A percentile compares a stretch with the other conserved stretches of the same genome.
phyloP scores from a whole-genome alignment of 768 basidiomycete genomes.

The Suillus americanus region DNA sequence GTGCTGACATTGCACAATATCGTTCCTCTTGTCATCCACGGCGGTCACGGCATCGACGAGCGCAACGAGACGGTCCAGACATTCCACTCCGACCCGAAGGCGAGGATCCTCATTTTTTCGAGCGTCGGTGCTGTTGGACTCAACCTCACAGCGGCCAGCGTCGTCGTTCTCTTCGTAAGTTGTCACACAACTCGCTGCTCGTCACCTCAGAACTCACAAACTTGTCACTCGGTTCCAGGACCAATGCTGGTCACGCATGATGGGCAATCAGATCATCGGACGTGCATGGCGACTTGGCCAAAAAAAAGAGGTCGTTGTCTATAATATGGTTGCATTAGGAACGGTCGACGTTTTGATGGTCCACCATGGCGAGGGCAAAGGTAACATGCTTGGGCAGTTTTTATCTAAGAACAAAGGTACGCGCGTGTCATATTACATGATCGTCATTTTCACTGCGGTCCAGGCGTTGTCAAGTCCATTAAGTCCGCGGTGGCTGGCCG shows the following conservation, averaged over 20 bases:
- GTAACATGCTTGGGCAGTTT: conserved; percentile 13
- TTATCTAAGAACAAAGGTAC: neutral
- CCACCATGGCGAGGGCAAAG: conserved; percentile 11
- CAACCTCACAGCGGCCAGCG: conserved; percentile 20
- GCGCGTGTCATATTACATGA: no score
- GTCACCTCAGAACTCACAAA: no score
- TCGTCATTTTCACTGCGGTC: no score
- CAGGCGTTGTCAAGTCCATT: no score
- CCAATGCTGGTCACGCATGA: conserved; percentile 15
- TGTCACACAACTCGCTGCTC: no score
- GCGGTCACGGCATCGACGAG: neutral
- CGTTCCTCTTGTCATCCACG: neutral
- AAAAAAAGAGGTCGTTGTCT: conserved; percentile 8
- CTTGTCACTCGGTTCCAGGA: no score
- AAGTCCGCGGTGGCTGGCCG: no score
- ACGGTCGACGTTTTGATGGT: conserved; percentile 15
- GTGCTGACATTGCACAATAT: neutral
- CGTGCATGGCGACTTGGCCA: conserved; percentile 15
- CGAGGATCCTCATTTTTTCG: conserved; percentile 22
- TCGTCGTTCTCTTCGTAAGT: conserved; percentile 27
- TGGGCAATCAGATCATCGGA: conserved; percentile 15
- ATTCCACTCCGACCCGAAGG: neutral
- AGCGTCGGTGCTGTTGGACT: conserved; percentile 24
- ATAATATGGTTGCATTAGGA: conserved; percentile 12
- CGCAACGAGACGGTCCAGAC: neutral